Evolutionary conservation across 1,284 basidiomycete species (phyloP), one percentile per base, ranked within the genome.

Genomic region (Coniferiporia weirii): DNA sequence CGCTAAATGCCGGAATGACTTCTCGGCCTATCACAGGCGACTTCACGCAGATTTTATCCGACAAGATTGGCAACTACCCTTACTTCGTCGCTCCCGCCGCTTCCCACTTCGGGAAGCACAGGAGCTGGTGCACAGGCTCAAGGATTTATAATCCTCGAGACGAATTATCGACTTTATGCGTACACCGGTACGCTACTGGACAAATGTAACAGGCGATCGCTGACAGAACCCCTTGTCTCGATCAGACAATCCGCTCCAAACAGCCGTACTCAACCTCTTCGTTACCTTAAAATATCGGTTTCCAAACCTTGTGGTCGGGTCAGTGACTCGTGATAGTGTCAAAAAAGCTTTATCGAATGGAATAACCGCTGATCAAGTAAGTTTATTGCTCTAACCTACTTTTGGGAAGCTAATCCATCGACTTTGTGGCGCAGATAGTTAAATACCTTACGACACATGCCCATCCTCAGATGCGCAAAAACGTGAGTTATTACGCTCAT

Each of bases 161-260:
- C 97, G 20, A 99, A 99, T 75, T 99, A 98, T 76, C 89, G 95
- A 64, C 77, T 99, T 60, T 99, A 99, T 72, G 97, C 97, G 0
- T 99, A 99, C 73, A 99, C 97, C 43, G 89, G 93, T 93, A 72
- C 64, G 75, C 67, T 51, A 19, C 19, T 49, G 47, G 27, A 27
- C 44, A 48, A 36, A 34, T 40, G 10, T 46, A 45, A 22, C 6
- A 20, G 43, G 17, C 40, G 40, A 17, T 53, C 22, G 17, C 32
- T 48, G 52, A 59, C 32, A 51, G 32, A 53, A 57, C 64, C 43
- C 61, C 20, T 46, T 66, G 69, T 66, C 52, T 52, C 52, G 56
- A 63, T 45, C 64, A 93, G 92, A 93, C 64, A 99, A 98, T 72
- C 91, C 95, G 34, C 79, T 99, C 13, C 95, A 98, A 72, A 98